A percentile compares a stretch with the other conserved stretches of the same genome.
Evolutionary conservation across 148 eudicot genomes (phyloP).

Genomic region (Spergularia bocconei): DNA sequence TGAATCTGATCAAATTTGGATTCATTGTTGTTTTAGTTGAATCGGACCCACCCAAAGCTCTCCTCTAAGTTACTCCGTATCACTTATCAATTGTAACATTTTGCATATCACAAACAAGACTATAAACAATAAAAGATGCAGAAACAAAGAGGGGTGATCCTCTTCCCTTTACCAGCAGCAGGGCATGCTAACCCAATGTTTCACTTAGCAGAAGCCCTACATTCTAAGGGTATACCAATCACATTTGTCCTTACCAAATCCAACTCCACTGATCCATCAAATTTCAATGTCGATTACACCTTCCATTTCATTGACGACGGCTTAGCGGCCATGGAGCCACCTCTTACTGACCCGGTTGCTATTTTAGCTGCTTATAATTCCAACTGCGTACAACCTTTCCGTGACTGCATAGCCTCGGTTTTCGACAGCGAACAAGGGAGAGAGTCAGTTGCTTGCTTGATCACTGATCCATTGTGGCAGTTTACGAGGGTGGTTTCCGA

Average conservation of each 20-base stretch:
- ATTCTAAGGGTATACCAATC: constrained; percentile 39
- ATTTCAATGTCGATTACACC: constrained; percentile 36
- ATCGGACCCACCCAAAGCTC: too few relatives aligned
- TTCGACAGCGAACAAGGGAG: not conserved
- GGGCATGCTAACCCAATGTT: constrained; percentile 53
- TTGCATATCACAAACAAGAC: too few relatives aligned
- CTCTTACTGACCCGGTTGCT: constrained; percentile 9
- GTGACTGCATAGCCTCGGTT: constrained; percentile 26
- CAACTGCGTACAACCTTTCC: constrained; percentile 31
- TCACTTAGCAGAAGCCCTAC: constrained; percentile 37
- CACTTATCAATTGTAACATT: too few relatives aligned
- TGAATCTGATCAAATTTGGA: too few relatives aligned
- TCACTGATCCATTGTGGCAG: constrained; percentile 38
- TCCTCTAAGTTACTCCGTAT: too few relatives aligned
- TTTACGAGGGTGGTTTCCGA: constrained; percentile 30
- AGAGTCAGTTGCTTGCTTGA: constrained; percentile 32
- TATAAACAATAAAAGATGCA: not conserved
- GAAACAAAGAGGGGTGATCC: constrained; percentile 16
- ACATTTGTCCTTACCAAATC: constrained; percentile 29
- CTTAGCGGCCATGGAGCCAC: constrained; percentile 12
- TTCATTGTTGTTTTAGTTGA: too few relatives aligned
- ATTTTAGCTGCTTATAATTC: constrained; percentile 5
- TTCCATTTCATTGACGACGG: constrained; percentile 36
- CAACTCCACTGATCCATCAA: constrained; percentile 35
- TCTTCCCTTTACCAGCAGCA: constrained; percentile 38